Conservation (phyloP, 257 asterid species). For the Sherardia arvensis region DNA sequence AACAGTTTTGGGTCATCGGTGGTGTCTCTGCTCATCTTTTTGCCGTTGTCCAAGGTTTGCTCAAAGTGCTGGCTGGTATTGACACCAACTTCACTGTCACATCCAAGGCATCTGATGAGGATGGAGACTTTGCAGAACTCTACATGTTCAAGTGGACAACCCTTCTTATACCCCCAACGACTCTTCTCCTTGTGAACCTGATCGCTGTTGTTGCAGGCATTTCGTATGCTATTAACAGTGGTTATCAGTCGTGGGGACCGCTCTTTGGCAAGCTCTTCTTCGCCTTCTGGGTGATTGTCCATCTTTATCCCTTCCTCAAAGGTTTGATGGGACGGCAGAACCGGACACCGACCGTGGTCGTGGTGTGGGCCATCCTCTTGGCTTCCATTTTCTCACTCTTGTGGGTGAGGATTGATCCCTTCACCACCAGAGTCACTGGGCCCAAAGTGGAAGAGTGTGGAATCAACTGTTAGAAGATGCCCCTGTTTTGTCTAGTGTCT, state of each 20-base stretch:
- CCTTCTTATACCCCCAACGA: constrained; percentile 84
- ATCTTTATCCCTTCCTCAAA: constrained; percentile 88
- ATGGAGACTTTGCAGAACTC: constrained; percentile 83
- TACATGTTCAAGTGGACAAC: constrained; percentile 98
- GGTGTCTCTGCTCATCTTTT: constrained; percentile 91
- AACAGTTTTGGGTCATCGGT: constrained; percentile 98
- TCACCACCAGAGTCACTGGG: constrained; percentile 81
- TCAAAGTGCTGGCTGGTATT: constrained; percentile 93
- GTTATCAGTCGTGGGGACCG: constrained; percentile 97
- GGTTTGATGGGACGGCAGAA: constrained; percentile 97
- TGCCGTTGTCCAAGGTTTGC: constrained; percentile 91
- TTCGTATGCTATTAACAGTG: constrained; percentile 89
- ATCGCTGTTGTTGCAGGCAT: constrained; percentile 92
- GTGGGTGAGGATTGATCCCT: constrained; percentile 90
- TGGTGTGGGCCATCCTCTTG: constrained; percentile 88
- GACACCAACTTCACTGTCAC: constrained; percentile 98
- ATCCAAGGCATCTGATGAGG: constrained; percentile 88
- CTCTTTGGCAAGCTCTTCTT: constrained; percentile 86
- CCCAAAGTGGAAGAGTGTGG: constrained; percentile 75
- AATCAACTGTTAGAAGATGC: constrained; percentile 56
- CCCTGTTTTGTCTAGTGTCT: neutral
- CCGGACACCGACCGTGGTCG: constrained; percentile 86
- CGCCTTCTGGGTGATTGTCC: constrained; percentile 97
- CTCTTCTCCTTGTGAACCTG: constrained; percentile 78
- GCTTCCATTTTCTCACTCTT: constrained; percentile 89